phyloP scores from a whole-genome alignment of 306 rosid species.

The Gillenia trifoliata region DNA sequence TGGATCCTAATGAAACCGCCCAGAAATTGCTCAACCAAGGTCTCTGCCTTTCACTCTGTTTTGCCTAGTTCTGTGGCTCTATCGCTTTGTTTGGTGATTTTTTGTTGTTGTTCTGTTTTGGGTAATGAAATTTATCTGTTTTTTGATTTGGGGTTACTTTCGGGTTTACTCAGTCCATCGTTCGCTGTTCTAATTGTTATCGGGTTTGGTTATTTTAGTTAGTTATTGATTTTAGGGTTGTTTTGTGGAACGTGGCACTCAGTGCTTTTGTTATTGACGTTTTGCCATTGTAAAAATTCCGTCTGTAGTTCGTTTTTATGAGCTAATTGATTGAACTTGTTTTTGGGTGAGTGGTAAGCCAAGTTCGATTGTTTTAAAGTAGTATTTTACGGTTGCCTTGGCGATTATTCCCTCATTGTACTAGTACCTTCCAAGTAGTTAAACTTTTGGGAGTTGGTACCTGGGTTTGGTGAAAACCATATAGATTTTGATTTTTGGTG shows the following conservation, averaged over 20 bases:
- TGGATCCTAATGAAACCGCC: slow-evolving; percentile 99
- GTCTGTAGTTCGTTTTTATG: neutral
- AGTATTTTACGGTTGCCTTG: neutral
- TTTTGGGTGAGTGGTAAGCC: neutral
- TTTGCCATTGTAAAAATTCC: neutral
- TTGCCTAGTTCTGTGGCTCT: neutral
- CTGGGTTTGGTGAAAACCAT: neutral
- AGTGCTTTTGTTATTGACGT: neutral
- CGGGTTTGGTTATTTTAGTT: neutral
- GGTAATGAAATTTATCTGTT: slow-evolving; percentile 8
- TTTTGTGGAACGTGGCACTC: neutral
- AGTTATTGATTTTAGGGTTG: neutral
- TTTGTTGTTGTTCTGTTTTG: neutral
- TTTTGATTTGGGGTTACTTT: neutral
- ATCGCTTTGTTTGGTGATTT: neutral
- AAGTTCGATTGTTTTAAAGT: neutral
- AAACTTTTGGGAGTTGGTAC: neutral
- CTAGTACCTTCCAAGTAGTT: neutral
- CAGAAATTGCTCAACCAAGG: slow-evolving; percentile 98
- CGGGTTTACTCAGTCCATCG: neutral
- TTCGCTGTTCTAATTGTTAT: neutral
- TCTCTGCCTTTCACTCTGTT: slow-evolving; percentile 10
- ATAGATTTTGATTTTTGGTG: neutral
- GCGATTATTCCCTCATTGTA: neutral
- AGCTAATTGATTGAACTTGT: neutral